These are phyloP conservation scores for Picea sitchensis DNA, from an alignment of 75 land plant species.

Conservation along the genomic window DNA sequence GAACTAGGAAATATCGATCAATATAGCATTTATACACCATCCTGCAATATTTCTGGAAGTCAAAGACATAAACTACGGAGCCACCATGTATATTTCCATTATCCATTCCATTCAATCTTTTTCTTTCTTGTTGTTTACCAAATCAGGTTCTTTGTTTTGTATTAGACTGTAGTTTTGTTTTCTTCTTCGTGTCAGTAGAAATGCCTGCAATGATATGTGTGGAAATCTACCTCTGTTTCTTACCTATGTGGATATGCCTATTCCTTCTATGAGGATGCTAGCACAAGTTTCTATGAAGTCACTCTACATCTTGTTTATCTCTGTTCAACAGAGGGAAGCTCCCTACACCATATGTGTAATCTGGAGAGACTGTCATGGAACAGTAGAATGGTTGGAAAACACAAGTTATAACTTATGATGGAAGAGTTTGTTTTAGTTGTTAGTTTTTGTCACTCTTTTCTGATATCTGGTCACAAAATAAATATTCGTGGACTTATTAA, in stretches of 20 bases:
- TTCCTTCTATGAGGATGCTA: background rate
- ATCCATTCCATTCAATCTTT: background rate
- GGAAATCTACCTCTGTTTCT: too few relatives aligned
- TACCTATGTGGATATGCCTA: background rate
- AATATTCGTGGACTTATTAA: background rate
- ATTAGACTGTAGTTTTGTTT: background rate
- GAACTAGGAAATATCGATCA: conserved; percentile 57
- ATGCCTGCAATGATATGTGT: background rate
- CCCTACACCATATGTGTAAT: background rate
- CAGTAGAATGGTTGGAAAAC: background rate
- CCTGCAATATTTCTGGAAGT: conserved; percentile 30
- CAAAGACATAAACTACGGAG: conserved; percentile 30
- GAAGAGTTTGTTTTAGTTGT: too few relatives aligned
- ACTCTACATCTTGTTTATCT: background rate
- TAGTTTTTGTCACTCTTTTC: too few relatives aligned
- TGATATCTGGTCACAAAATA: background rate
- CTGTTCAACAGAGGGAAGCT: background rate
- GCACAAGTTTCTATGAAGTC: background rate
- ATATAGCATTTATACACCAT: conserved; percentile 48
- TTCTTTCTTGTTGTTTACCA: background rate
- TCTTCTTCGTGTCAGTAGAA: background rate
- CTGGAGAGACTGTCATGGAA: background rate
- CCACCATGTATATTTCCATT: conserved; percentile 44
- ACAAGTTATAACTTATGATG: background rate
- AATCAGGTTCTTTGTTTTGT: background rate